These are phyloP conservation scores for Cardamine resedifolia DNA, from an alignment of 345 rosid genomes.

Conservation along the genomic window DNA sequence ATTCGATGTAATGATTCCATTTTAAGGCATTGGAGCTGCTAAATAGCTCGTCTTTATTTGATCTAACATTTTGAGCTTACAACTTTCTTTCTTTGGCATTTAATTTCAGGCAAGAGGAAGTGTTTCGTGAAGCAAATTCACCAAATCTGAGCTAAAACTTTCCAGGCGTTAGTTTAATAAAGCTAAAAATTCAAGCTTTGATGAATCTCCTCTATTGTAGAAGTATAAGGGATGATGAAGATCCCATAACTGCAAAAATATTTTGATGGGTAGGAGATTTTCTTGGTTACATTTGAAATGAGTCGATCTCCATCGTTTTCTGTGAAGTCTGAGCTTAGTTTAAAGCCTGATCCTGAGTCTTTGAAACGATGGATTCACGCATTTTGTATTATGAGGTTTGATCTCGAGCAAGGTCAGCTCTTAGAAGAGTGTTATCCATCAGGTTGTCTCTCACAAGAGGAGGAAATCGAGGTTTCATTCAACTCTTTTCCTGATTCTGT, in stretches of 20 bases:
- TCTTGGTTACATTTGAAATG: slow-evolving; percentile 50
- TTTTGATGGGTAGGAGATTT: slow-evolving; percentile 37
- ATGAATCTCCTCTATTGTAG: slow-evolving; percentile 4
- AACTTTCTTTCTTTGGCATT: background rate
- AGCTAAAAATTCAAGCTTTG: slow-evolving; percentile 5
- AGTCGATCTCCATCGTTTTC: slow-evolving; percentile 90
- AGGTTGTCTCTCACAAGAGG: slow-evolving; percentile 59
- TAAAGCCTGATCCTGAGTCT: slow-evolving; percentile 65
- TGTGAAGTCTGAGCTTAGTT: slow-evolving; percentile 60
- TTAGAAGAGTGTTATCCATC: slow-evolving; percentile 91
- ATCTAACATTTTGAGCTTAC: slow-evolving; percentile 19
- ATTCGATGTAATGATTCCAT: slow-evolving; percentile 5
- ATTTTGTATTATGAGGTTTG: slow-evolving; percentile 87
- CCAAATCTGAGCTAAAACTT: slow-evolving; percentile 16
- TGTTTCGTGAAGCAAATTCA: slow-evolving; percentile 22
- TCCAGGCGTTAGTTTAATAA: background rate
- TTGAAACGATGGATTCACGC: slow-evolving; percentile 79
- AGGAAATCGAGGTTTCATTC: slow-evolving; percentile 90
- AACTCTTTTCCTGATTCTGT: slow-evolving; percentile 97
- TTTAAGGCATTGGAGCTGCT: slow-evolving; percentile 17
- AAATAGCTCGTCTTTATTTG: slow-evolving; percentile 9
- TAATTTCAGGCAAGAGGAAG: slow-evolving; percentile 11
- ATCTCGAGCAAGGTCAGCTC: slow-evolving; percentile 96
- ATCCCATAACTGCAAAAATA: background rate
- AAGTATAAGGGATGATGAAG: slow-evolving; percentile 32